These are phyloP conservation scores for Cymbidium sinense DNA, from an alignment of 106 monocot species.

Conservation along the genomic window DNA sequence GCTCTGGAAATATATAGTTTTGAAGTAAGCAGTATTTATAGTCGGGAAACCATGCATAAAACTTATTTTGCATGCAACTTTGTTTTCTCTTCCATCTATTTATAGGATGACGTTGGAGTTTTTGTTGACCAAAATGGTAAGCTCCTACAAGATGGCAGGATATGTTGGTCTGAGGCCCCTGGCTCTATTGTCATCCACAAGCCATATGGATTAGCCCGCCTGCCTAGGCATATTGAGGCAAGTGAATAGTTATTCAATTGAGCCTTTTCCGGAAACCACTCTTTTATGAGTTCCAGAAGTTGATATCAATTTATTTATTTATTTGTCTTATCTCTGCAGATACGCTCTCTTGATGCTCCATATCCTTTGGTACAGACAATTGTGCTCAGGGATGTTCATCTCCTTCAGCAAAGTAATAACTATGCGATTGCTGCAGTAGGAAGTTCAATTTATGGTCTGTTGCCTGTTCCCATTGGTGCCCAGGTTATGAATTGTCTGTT, in stretches of 20 bases:
- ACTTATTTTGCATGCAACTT: not conserved
- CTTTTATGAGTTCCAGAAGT: not conserved
- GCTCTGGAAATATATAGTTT: not conserved
- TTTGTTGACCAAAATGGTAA: slow-evolving; percentile 99
- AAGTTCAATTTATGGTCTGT: slow-evolving; percentile 72
- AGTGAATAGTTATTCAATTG: slow-evolving; percentile 1
- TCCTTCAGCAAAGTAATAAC: slow-evolving; percentile 63
- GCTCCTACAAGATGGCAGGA: slow-evolving; percentile 88
- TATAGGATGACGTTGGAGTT: slow-evolving; percentile 92
- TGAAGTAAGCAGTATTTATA: not conserved
- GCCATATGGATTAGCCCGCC: slow-evolving; percentile 79
- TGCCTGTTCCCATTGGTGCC: slow-evolving; percentile 92
- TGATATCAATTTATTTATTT: not conserved
- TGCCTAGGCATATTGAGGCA: slow-evolving; percentile 80
- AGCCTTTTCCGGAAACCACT: not conserved
- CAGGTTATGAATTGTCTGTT: slow-evolving; percentile 42
- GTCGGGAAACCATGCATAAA: not conserved
- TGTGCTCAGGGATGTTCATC: slow-evolving; percentile 74
- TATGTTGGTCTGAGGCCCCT: slow-evolving; percentile 94
- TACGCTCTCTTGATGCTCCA: slow-evolving; percentile 81
- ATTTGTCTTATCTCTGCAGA: slow-evolving; percentile 36
- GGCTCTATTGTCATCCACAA: slow-evolving; percentile 64
- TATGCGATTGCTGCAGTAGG: slow-evolving; percentile 67
- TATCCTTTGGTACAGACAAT: slow-evolving; percentile 89
- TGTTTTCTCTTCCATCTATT: slow-evolving; percentile 6